Evolutionary conservation across 2,329 filamentous ascomycete genomes (phyloP).

Genomic region (Colletotrichum sp.): DNA sequence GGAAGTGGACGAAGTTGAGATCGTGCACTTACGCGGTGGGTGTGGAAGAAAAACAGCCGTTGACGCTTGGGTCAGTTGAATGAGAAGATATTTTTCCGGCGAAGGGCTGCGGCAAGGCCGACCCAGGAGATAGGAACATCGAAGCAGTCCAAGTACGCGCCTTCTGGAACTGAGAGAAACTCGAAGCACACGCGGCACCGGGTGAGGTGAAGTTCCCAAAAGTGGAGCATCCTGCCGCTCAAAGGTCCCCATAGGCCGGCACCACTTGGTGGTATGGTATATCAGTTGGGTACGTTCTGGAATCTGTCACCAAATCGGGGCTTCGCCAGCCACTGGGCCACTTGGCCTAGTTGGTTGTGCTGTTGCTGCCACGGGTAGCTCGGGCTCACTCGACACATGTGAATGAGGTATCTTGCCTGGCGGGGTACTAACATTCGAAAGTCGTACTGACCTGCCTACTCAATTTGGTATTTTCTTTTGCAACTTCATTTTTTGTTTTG

Average conservation of each 20-base stretch:
- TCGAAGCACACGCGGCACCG: neutral
- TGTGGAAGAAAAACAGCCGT: neutral
- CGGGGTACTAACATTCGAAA: neutral
- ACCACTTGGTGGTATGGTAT: neutral
- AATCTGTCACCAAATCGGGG: neutral
- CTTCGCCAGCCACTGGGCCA: neutral
- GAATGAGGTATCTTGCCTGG: neutral
- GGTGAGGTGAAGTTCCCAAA: neutral
- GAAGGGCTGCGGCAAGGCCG: too few species aligned
- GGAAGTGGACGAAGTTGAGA: too few species aligned
- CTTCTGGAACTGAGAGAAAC: neutral
- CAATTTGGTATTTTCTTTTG: neutral
- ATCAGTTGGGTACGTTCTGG: neutral
- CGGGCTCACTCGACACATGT: neutral
- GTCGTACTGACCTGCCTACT: neutral
- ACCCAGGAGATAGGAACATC: too few species aligned
- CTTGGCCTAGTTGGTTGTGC: neutral
- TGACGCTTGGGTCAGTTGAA: neutral
- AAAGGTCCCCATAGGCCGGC: neutral
- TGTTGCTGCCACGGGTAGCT: neutral
- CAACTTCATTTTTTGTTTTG: neutral
- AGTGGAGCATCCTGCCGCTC: neutral
- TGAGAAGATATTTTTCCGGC: too few species aligned
- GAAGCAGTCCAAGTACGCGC: too few species aligned
- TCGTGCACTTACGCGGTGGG: neutral